Evolutionary conservation across 2,329 filamentous ascomycete species (phyloP).

Genomic region (Cladosporium sp.): DNA sequence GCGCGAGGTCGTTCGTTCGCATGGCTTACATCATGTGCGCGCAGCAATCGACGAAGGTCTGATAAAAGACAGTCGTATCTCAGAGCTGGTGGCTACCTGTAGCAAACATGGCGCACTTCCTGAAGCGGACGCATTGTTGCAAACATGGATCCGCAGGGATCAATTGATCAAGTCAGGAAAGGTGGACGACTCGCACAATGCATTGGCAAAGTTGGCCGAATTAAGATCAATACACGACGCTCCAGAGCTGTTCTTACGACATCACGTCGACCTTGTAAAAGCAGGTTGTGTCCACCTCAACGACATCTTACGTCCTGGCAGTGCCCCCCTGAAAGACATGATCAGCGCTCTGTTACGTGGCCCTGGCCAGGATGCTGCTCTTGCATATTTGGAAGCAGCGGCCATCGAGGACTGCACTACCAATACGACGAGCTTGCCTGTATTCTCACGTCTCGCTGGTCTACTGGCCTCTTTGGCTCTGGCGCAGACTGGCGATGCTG

Average conservation of each 20-base stretch:
- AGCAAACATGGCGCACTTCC: conserved; percentile 3
- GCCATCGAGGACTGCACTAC: neutral
- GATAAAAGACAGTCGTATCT: conserved; percentile 24
- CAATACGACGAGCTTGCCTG: neutral
- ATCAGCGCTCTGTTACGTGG: conserved; percentile 12
- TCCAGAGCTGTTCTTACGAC: neutral
- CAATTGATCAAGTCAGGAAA: neutral
- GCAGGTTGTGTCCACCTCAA: neutral
- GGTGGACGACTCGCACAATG: neutral
- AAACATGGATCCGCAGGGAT: neutral
- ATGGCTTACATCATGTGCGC: conserved; percentile 41
- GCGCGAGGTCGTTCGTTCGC: conserved; percentile 43
- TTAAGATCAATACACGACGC: conserved; percentile 8
- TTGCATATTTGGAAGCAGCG: conserved; percentile 4
- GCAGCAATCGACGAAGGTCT: conserved; percentile 39
- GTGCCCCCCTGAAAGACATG: conserved; percentile 1
- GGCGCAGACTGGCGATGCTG: neutral
- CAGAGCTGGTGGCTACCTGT: conserved; percentile 19
- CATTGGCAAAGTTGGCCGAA: neutral
- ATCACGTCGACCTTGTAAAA: neutral
- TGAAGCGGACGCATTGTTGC: conserved; percentile 12
- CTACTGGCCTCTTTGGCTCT: conserved; percentile 1
- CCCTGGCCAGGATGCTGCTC: conserved; percentile 7
- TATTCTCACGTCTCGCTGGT: conserved; percentile 10
- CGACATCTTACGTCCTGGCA: conserved; percentile 2